These are phyloP conservation scores for Polyporus tsugae DNA, from an alignment of 1,284 basidiomycete genomes.

Conservation along the genomic window DNA sequence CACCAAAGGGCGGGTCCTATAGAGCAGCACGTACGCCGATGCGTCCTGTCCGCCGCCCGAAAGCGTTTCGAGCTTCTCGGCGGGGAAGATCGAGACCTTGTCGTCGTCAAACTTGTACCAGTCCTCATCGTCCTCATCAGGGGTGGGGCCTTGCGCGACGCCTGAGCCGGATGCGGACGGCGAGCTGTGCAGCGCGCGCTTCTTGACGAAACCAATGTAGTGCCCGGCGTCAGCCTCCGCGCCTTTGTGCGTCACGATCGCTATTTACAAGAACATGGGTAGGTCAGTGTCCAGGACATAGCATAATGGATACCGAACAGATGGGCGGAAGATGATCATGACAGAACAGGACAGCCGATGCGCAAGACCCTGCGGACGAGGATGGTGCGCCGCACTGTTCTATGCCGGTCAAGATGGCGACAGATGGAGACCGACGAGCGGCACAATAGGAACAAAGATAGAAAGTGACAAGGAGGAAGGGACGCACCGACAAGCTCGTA, in stretches of 20 bases:
- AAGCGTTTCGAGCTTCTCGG: constrained; percentile 83
- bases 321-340: background rate
- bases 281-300: background rate
- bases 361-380: too few species aligned
- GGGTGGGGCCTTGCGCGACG: constrained; percentile 22
- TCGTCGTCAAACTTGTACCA: constrained; percentile 96
- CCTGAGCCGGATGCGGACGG: constrained; percentile 9
- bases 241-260: constrained; percentile 97
- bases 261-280: constrained; percentile 47
- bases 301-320: background rate
- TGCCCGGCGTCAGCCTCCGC: constrained; percentile 94
- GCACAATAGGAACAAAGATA: background rate
- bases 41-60: constrained; percentile 91
- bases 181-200: constrained; percentile 63
- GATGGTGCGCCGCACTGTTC: too few species aligned
- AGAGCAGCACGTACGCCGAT: constrained; percentile 87
- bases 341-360: background rate
- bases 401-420: too few species aligned
- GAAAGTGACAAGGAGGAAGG: constrained; percentile 10
- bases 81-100: constrained; percentile 84
- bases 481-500: constrained; percentile 86
- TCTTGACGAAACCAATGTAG: constrained; percentile 92
- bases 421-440: too few species aligned
- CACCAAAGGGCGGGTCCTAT: constrained; percentile 60
- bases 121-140: constrained; percentile 70